These are phyloP conservation scores for Zanthoxylum bungeanum DNA, from an alignment of 345 rosid species.

Conservation along the genomic window DNA sequence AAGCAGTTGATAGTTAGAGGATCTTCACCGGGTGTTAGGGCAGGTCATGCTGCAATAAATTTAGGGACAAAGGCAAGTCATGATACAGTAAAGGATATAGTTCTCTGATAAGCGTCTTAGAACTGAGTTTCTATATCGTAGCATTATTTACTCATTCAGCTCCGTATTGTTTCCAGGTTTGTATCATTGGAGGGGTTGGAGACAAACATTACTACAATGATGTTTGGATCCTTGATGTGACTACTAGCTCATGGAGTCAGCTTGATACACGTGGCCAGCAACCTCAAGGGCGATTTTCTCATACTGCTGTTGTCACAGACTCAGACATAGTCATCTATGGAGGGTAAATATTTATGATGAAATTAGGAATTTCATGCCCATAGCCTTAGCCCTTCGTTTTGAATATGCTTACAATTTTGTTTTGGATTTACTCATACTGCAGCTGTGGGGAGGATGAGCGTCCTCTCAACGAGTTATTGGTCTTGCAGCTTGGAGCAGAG, in stretches of 20 bases:
- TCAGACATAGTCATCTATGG: constrained; percentile 56
- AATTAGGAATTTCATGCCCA: neutral
- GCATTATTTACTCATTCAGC: neutral
- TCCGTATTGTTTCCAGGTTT: constrained; percentile 37
- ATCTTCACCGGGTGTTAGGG: constrained; percentile 57
- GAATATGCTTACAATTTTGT: neutral
- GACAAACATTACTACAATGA: constrained; percentile 65
- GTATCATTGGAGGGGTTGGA: constrained; percentile 70
- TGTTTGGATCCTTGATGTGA: constrained; percentile 59
- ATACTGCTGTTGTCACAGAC: constrained; percentile 49
- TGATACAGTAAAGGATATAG: neutral
- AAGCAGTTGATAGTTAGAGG: constrained; percentile 54
- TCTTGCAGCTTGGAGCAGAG: constrained; percentile 50
- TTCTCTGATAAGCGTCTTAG: neutral
- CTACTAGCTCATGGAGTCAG: constrained; percentile 41
- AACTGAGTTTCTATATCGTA: neutral
- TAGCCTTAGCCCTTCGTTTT: neutral
- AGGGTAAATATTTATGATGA: constrained; percentile 40
- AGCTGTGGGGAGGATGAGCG: constrained; percentile 80
- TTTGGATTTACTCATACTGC: neutral
- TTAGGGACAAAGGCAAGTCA: constrained; percentile 52
- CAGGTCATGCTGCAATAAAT: constrained; percentile 67
- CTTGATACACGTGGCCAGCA: constrained; percentile 55
- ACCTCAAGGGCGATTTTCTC: constrained; percentile 81
- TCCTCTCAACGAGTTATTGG: constrained; percentile 60